phyloP scores from a whole-genome alignment of 2,329 filamentous ascomycete species.

The Epichloe amarillans region DNA sequence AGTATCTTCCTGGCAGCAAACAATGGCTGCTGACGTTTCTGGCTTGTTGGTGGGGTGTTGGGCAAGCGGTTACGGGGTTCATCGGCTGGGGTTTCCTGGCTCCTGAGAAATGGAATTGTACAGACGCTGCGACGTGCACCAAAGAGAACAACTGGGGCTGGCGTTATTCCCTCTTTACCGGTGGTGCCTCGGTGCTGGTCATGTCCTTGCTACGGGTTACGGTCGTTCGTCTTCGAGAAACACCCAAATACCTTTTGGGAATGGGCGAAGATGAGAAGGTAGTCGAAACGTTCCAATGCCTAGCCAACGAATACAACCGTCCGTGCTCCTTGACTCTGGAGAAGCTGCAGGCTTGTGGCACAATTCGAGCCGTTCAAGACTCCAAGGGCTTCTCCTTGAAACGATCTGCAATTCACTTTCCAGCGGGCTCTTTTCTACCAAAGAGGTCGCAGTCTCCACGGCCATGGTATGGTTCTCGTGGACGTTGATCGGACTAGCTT shows the following conservation, averaged over 20 bases:
- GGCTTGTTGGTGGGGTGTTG: constrained; percentile 37
- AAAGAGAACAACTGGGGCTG: constrained; percentile 34
- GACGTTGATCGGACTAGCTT: constrained; percentile 57
- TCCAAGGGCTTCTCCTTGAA: constrained; percentile 17
- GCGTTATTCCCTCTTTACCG: constrained; percentile 32
- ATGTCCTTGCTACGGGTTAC: constrained; percentile 33
- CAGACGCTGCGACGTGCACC: constrained; percentile 30
- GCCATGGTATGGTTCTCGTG: constrained; percentile 55
- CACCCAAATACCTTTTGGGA: constrained; percentile 34
- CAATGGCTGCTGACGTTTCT: constrained; percentile 34
- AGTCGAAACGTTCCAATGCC: constrained; percentile 32
- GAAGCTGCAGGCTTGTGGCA: constrained; percentile 32
- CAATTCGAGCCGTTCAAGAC: constrained; percentile 23
- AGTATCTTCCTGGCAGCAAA: constrained; percentile 33
- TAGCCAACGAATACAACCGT: constrained; percentile 32
- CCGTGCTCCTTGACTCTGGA: constrained; percentile 29
- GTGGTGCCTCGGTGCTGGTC: constrained; percentile 29
- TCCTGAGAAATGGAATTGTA: constrained; percentile 33
- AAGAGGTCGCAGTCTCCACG: constrained; percentile 46
- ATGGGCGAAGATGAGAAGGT: constrained; percentile 34
- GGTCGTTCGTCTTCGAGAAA: constrained; percentile 32
- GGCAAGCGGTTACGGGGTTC: constrained; percentile 32
- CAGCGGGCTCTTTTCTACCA: constrained; percentile 50
- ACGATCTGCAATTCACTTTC: constrained; percentile 39
- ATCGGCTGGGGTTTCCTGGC: constrained; percentile 33